These are phyloP conservation scores for Paratinospora sagittata DNA, from an alignment of 164 flowering plant genomes.

Conservation along the genomic window DNA sequence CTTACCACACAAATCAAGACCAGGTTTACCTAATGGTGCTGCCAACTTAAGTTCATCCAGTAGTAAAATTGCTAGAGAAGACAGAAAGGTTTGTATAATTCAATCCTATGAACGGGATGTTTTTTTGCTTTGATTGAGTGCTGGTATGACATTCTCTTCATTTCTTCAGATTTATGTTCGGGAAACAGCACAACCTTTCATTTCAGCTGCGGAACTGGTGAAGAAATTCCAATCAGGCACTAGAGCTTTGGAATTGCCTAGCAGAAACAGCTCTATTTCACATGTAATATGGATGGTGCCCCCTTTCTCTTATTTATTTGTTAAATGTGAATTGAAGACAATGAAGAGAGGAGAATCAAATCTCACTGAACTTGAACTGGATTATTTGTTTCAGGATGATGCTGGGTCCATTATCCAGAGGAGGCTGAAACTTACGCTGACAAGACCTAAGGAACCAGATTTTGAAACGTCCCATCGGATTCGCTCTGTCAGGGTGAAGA, in stretches of 20 bases:
- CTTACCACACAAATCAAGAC: slow-evolving; percentile 70
- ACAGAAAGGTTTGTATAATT: slow-evolving; percentile 58
- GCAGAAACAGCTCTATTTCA: slow-evolving; percentile 31
- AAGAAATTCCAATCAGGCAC: slow-evolving; percentile 74
- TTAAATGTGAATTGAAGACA: not conserved
- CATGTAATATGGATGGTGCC: slow-evolving; percentile 37
- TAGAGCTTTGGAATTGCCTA: slow-evolving; percentile 50
- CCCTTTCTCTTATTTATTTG: not conserved
- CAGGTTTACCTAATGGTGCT: slow-evolving; percentile 26
- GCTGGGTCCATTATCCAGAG: slow-evolving; percentile 34
- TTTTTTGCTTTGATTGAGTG: not conserved
- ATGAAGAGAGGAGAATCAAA: not conserved
- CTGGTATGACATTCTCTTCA: slow-evolving; percentile 10
- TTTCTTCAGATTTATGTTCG: slow-evolving; percentile 58
- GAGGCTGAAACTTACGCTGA: slow-evolving; percentile 61
- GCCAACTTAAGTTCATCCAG: slow-evolving; percentile 27
- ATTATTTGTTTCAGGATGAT: slow-evolving; percentile 25
- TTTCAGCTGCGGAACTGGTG: slow-evolving; percentile 85
- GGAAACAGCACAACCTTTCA: slow-evolving; percentile 58
- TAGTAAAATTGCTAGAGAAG: slow-evolving; percentile 39
- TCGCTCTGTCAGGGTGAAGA: slow-evolving; percentile 64
- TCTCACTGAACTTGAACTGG: not conserved
- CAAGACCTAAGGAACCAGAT: slow-evolving; percentile 85
- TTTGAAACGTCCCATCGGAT: slow-evolving; percentile 72
- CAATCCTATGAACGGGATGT: not conserved